Evolutionary conservation across 208 protist genomes (phyloP).

Genomic region (Acanthamoeba rhysodes): DNA sequence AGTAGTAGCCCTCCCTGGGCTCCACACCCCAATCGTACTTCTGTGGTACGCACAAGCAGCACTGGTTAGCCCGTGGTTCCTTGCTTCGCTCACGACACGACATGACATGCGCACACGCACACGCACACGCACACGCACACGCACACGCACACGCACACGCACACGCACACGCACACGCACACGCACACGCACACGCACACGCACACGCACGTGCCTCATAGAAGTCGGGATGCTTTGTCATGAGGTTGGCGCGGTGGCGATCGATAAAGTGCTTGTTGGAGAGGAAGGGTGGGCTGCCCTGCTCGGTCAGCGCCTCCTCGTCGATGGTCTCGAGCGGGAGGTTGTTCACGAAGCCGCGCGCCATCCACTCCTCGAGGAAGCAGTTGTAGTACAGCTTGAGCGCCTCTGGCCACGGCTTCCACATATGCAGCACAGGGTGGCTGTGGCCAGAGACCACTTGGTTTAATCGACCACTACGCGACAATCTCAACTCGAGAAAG

Average conservation of each 20-base stretch:
- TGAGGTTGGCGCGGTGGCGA: constrained; percentile 29
- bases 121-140: too few species aligned
- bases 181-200: background rate
- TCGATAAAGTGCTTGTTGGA: constrained; percentile 46
- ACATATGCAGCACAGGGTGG: constrained; percentile 14
- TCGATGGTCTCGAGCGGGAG: constrained; percentile 34
- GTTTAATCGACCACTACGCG: background rate
- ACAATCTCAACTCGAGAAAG: too few species aligned
- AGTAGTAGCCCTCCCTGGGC: constrained; percentile 48
- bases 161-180: too few species aligned
- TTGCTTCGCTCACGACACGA: too few species aligned
- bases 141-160: background rate
- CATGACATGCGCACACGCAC: background rate
- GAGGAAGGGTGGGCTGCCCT: constrained; percentile 44
- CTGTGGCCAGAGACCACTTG: background rate
- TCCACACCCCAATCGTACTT: constrained; percentile 32
- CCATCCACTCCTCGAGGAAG: constrained; percentile 53
- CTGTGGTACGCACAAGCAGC: background rate
- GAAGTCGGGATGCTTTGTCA: constrained; percentile 56
- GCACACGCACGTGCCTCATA: background rate
- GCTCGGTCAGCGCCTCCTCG: background rate
- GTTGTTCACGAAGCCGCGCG: constrained; percentile 50
- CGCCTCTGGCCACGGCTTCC: constrained; percentile 12
- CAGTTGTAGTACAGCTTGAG: constrained; percentile 70
- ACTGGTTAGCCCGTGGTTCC: background rate